phyloP scores from a whole-genome alignment of 495 filamentous ascomycete genomes.

The Penicillium herquei region DNA sequence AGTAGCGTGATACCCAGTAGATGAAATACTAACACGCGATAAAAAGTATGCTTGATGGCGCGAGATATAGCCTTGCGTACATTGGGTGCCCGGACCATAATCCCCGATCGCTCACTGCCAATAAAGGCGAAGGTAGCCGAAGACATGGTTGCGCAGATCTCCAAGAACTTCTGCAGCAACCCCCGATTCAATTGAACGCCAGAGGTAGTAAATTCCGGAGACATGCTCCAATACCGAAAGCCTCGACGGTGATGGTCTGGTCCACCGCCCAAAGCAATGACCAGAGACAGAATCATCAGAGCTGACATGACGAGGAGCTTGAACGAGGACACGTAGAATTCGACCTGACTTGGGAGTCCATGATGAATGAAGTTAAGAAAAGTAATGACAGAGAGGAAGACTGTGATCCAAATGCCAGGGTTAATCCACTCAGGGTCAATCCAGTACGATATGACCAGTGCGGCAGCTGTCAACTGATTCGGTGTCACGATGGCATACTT shows the following conservation, averaged over 20 bases:
- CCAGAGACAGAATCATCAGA: conserved; percentile 63
- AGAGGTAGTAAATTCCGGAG: conserved; percentile 25
- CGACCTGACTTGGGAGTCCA: conserved; percentile 46
- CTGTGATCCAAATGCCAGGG: conserved; percentile 69
- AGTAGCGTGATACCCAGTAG: conserved; percentile 47
- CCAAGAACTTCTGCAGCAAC: conserved; percentile 39
- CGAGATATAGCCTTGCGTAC: conserved; percentile 68
- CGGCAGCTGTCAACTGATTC: conserved; percentile 74
- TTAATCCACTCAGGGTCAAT: conserved; percentile 55
- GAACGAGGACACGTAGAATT: conserved; percentile 54
- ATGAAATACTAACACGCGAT: conserved; percentile 80
- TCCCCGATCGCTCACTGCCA: conserved; percentile 77
- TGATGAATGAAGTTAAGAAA: conserved; percentile 58
- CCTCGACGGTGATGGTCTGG: conserved; percentile 63
- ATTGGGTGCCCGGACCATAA: conserved; percentile 64
- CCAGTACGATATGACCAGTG: conserved; percentile 73
- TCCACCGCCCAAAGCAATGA: conserved; percentile 67
- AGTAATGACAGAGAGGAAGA: conserved; percentile 63
- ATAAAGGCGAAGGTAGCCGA: conserved; percentile 78
- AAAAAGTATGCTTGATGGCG: conserved; percentile 75
- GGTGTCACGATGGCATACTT: conserved; percentile 77
- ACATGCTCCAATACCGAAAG: conserved; percentile 68
- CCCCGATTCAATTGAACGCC: background rate
- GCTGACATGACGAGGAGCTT: conserved; percentile 70
- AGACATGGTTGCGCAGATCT: conserved; percentile 71